Evolutionary conservation across 768 basidiomycete species (phyloP).

Genomic region (Termitomyces sp.): DNA sequence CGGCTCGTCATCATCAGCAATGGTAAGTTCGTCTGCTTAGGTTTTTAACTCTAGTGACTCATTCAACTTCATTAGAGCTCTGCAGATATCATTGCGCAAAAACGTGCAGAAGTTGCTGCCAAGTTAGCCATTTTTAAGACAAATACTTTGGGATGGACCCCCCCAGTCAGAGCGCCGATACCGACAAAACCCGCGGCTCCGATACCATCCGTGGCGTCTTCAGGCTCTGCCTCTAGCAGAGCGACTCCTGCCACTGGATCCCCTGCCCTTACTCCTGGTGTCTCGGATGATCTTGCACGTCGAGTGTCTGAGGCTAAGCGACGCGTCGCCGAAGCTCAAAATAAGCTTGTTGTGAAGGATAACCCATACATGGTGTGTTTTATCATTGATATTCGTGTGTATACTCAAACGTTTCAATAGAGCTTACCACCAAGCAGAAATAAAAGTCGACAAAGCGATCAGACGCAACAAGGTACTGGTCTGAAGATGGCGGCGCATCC

Average conservation of each 20-base stretch:
- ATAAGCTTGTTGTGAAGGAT: conserved; percentile 67
- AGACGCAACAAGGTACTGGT: conserved; percentile 75
- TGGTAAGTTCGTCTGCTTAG: conserved; percentile 34
- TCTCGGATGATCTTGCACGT: conserved; percentile 62
- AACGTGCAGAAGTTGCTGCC: conserved; percentile 80
- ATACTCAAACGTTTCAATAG: conserved; percentile 24
- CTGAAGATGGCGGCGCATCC: conserved; percentile 92
- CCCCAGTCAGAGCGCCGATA: conserved; percentile 37
- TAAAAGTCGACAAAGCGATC: conserved; percentile 53
- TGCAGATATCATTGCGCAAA: conserved; percentile 75
- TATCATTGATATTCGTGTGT: not conserved
- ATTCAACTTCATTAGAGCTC: not conserved
- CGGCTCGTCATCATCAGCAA: conserved; percentile 36
- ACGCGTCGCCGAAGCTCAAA: conserved; percentile 80
- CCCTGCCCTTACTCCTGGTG: conserved; percentile 31
- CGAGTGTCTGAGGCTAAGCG: conserved; percentile 84
- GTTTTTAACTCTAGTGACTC: not conserved
- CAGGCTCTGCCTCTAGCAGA: conserved; percentile 32
- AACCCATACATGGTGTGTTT: conserved; percentile 85
- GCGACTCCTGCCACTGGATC: conserved; percentile 41
- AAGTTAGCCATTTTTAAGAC: conserved; percentile 77
- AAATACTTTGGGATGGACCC: conserved; percentile 26
- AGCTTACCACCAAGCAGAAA: conserved; percentile 52
- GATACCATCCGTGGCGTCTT: conserved; percentile 28
- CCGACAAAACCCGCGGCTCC: conserved; percentile 34